Conservation (phyloP, 495 filamentous ascomycete genomes). For the Xylaria longipes region DNA sequence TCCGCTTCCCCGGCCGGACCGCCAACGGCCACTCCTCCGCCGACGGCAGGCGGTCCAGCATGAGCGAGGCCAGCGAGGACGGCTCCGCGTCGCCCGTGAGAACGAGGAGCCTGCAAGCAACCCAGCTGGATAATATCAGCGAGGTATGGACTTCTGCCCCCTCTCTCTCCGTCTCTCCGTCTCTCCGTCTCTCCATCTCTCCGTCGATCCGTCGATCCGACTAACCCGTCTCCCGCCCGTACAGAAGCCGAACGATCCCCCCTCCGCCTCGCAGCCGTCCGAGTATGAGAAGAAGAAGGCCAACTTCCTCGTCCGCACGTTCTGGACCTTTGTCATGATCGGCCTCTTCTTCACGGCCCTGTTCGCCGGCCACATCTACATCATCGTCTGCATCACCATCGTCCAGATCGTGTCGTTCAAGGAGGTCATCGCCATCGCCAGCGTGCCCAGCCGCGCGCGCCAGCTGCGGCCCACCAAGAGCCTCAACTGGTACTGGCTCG, state of each 20-base stretch:
- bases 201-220: background rate
- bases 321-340: slow-evolving; percentile 99
- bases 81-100: slow-evolving; percentile 56
- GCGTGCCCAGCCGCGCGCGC: slow-evolving; percentile 88
- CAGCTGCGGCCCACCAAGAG: slow-evolving; percentile 93
- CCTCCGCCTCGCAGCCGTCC: slow-evolving; percentile 42
- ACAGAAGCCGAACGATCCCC: slow-evolving; percentile 41
- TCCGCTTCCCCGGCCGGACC: slow-evolving; percentile 78
- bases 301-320: slow-evolving; percentile 94
- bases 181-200: too few species aligned
- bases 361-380: slow-evolving; percentile 96
- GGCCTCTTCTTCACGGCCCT: slow-evolving; percentile 86
- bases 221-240: background rate
- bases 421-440: slow-evolving; percentile 98
- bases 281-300: slow-evolving; percentile 99
- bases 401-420: slow-evolving; percentile 98
- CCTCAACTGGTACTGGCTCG: slow-evolving; percentile 98
- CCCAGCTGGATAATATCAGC: slow-evolving; percentile 43
- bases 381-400: slow-evolving; percentile 88
- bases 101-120: slow-evolving; percentile 50
- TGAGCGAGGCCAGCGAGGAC: slow-evolving; percentile 82
- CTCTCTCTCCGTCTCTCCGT: background rate
- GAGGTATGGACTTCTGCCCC: slow-evolving; percentile 39
- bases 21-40: slow-evolving; percentile 52
- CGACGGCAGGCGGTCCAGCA: slow-evolving; percentile 69